Evolutionary conservation across 805 yeast genomes (phyloP).

Genomic region (Metschnikowia anglica): DNA sequence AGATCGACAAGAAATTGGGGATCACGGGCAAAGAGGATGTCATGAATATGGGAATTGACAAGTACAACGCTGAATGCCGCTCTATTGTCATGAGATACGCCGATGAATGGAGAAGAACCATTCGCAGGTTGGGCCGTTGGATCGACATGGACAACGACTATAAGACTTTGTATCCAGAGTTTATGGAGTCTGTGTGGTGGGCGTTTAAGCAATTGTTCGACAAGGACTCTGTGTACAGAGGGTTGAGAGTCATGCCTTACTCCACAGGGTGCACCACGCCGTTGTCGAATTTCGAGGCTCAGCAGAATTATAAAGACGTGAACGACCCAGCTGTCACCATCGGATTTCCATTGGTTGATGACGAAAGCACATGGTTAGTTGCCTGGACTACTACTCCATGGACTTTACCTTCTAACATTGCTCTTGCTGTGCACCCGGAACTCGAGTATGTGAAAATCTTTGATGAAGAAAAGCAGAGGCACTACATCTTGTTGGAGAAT

Average conservation of each 20-base stretch:
- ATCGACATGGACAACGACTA: constrained; percentile 98
- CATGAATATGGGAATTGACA: constrained; percentile 87
- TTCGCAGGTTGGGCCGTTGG: constrained; percentile 97
- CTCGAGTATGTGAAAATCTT: constrained; percentile 89
- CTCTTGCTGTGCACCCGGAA: constrained; percentile 86
- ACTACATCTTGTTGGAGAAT: constrained; percentile 82
- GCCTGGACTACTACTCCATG: constrained; percentile 99
- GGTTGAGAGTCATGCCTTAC: constrained; percentile 97
- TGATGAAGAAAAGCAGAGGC: constrained; percentile 80
- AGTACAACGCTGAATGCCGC: constrained; percentile 93
- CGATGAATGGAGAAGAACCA: constrained; percentile 88
- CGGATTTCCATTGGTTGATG: constrained; percentile 78
- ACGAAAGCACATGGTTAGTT: constrained; percentile 78
- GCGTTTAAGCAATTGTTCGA: constrained; percentile 85
- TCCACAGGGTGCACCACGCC: constrained; percentile 98
- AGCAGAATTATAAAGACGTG: constrained; percentile 96
- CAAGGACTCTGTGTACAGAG: constrained; percentile 89
- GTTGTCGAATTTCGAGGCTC: constrained; percentile 95
- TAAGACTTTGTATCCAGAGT: constrained; percentile 91
- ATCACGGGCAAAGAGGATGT: constrained; percentile 94
- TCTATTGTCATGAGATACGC: constrained; percentile 97
- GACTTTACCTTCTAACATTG: constrained; percentile 95
- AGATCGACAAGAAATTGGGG: constrained; percentile 95
- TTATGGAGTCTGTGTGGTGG: constrained; percentile 99
- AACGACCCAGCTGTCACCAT: constrained; percentile 94